A percentile compares a stretch with the other conserved stretches of the same genome.
Conservation (phyloP, 495 filamentous ascomycete genomes). For the Penicillium bovifimosum region DNA sequence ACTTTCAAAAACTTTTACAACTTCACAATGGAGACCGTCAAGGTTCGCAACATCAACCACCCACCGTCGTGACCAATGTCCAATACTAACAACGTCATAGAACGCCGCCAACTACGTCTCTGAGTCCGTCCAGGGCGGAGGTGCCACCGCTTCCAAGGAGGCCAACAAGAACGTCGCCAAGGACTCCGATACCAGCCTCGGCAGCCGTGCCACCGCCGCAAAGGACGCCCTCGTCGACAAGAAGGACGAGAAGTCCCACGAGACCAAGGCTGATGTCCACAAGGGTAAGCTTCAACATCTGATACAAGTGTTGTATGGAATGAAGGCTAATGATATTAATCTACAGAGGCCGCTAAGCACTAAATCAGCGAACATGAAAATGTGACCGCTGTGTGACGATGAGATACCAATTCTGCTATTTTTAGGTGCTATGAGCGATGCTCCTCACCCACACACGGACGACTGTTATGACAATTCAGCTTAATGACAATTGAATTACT, state of each 20-base stretch:
- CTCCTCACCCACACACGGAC: not conserved
- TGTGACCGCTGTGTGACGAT: not conserved
- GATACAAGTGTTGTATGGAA: not conserved
- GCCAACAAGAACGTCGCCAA: constrained; percentile 22
- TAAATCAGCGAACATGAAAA: not conserved
- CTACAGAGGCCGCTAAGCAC: not conserved
- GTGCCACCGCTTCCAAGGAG: constrained; percentile 18
- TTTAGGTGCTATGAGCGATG: not conserved
- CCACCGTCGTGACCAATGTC: no score
- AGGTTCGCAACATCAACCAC: constrained; percentile 8
- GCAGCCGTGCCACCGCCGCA: constrained; percentile 17
- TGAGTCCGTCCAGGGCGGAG: constrained; percentile 18
- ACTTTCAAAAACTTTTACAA: not conserved
- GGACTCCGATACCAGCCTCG: constrained; percentile 13
- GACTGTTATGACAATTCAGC: not conserved
- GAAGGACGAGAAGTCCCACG: constrained; percentile 17
- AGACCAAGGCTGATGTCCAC: constrained; percentile 21
- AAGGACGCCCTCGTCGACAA: constrained; percentile 18
- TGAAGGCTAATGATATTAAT: not conserved
- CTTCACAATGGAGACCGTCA: constrained; percentile 18
- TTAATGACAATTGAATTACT: no score
- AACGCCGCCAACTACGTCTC: constrained; percentile 20
- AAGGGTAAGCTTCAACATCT: constrained; percentile 8
- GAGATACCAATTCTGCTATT: not conserved
- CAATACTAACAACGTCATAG: constrained; percentile 6